A percentile compares a stretch with the other conserved stretches of the same genome.
These are phyloP conservation scores for Ustulina deusta DNA, from an alignment of 2,329 filamentous ascomycete species.

Conservation along the genomic window DNA sequence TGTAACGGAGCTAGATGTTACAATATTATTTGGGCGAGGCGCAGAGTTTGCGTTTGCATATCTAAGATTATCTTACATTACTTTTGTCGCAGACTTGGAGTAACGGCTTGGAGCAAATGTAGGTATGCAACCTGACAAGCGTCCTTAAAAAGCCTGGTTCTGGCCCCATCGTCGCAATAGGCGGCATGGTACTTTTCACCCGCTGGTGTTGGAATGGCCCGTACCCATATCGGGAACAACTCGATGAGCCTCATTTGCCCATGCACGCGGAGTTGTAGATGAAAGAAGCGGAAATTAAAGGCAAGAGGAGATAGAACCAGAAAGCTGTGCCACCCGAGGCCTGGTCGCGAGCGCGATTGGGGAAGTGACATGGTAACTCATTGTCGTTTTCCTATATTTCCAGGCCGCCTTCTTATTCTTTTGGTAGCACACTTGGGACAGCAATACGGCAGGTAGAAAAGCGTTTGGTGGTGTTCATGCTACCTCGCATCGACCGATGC, in stretches of 20 bases:
- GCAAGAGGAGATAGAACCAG: constrained; percentile 4
- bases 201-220: constrained; percentile 18
- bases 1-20: constrained; percentile 10
- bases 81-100: neutral
- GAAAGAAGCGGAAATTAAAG: constrained; percentile 3
- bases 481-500: constrained; percentile 10
- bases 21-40: constrained; percentile 8
- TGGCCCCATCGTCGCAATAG: constrained; percentile 27
- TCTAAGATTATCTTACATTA: constrained; percentile 7
- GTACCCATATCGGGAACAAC: constrained; percentile 5
- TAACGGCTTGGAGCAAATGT: neutral
- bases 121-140: constrained; percentile 7
- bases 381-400: constrained; percentile 24
- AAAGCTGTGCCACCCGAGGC: constrained; percentile 1
- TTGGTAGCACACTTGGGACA: neutral
- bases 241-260: constrained; percentile 27
- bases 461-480: constrained; percentile 1
- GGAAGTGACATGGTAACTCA: neutral
- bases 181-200: constrained; percentile 19
- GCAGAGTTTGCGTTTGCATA: constrained; percentile 11
- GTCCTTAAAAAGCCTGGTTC: constrained; percentile 13
- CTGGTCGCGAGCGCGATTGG: neutral
- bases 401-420: constrained; percentile 27
- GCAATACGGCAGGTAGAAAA: neutral
- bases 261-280: constrained; percentile 5